Base-by-base conservation (phyloP, 192 early-diverging fungal species). In the Lobosporangium transversale region DNA sequence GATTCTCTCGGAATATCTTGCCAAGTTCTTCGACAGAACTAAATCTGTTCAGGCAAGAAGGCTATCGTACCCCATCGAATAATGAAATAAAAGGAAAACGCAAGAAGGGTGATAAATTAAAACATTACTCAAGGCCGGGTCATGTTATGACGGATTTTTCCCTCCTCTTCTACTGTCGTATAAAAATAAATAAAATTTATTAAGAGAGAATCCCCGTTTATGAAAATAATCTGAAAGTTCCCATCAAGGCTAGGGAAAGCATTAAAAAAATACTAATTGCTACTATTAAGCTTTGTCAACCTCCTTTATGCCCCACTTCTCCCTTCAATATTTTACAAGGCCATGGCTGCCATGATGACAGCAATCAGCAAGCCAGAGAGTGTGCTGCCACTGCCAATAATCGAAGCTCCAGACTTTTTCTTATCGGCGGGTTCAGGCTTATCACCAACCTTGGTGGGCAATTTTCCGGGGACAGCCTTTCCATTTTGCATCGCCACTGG, bases 401-500 rank as follows among this genome's bases (percentile, higher is more conserved):
- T n/a, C 35, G 60, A 42, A 18, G 33, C 14, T 23, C 21, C 5
- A 27, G 50, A 9, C 5, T 6, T 29, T 26, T 4, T 23, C 20
- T 24, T 24, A 42, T 17, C 17, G n/a, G 18, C 18, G 26, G 6
- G 29, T 17, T 2, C 31, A 3, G 17, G 24, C 11, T 56, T 49
- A 17, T 40, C 52, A 6, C 29, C 52, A 59, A 44, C 47, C 45
- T 76, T 66, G 43, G 58, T 9, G 5, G 71, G 71, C 64, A 76
- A 62, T 45, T 58, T 61, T 50, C 71, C 64, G 48, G 64, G 52
- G 6, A 76, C 45, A 7, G 63, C 58, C 57, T 57, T 76, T 20
- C 71, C 71, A 21, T 76, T 76, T 64, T 55, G 64, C 40, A 79
- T 59, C 20, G 80, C 58, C 9, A 79, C 62, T n/a, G 71, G 71